Evolutionary conservation across 2,329 filamentous ascomycete species (phyloP), one percentile per base, ranked within the genome.

Genomic region (Fusarium luffae): DNA sequence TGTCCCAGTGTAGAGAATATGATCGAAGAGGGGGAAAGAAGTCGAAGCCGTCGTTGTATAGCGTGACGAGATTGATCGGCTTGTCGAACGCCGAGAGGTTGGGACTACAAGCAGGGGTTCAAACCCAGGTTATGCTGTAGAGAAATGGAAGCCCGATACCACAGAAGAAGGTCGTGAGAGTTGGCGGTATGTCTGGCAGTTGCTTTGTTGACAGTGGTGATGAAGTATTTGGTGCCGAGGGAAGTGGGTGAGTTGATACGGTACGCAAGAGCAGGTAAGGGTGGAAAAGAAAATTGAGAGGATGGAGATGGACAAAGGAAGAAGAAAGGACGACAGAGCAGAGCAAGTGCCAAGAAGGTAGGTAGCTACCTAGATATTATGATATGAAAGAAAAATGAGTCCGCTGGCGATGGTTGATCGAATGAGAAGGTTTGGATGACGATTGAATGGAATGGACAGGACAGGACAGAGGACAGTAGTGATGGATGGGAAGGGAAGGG

Each of bases 81-180:
- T 52, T 56, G 59, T 70, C 63, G 54, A 55, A 50, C 47, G 48
- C 63, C n/a, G 62, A 68, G 54, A 52, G 54, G 59, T 69, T 70
- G 68, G 63, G 66, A 59, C 67, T 65, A 59, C 56, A 60, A 64
- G 58, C 72, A 74, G 72, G 72, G 72, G 58, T 73, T 43, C 56
- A 34, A 66, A 63, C 68, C 62, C 57, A 56, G 68, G 64, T 56
- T 51, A 55, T 54, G 58, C 44, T 30, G 55, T 51, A 43, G 25
- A 61, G 37, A 54, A 58, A 55, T 63, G 61, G 61, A 51, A 27
- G 49, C 49, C 49, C 40, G 10, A 28, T 64, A 60, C 57, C 54
- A 58, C 58, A 48, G 46, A 40, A 59, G 47, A 67, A 65, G 42
- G 47, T 58, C 21, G 54, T 68, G 49, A 25, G 52, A 66, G 68